phyloP scores from a whole-genome alignment of 495 filamentous ascomycete species.

The Geopyxis carbonaria region DNA sequence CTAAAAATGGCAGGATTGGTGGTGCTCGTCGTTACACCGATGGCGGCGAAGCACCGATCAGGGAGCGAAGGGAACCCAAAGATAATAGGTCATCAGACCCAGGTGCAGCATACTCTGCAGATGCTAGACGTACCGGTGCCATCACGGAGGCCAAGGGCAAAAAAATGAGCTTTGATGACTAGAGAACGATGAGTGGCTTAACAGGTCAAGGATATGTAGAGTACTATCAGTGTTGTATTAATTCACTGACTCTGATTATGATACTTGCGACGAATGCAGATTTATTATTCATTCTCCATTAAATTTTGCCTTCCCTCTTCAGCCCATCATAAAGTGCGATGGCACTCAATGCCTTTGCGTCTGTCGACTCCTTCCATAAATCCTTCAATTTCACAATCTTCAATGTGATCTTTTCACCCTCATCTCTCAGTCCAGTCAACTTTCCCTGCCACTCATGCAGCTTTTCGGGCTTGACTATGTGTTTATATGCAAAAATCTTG shows the following conservation, averaged over 20 bases:
- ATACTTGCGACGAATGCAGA: too few relatives aligned
- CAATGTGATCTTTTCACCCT: constrained; percentile 70
- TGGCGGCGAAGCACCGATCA: constrained; percentile 14
- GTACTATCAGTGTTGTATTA: too few relatives aligned
- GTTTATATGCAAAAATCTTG: constrained; percentile 57
- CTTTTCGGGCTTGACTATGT: constrained; percentile 42
- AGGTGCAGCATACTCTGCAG: constrained; percentile 28
- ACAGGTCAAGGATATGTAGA: too few relatives aligned
- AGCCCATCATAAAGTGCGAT: constrained; percentile 62
- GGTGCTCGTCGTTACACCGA: too few relatives aligned
- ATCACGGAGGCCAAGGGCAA: constrained; percentile 61
- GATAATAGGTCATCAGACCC: constrained; percentile 31
- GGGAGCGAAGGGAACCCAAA: constrained; percentile 25
- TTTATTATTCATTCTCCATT: too few relatives aligned
- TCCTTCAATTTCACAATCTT: constrained; percentile 55
- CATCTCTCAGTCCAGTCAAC: constrained; percentile 56
- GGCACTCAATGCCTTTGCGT: constrained; percentile 65
- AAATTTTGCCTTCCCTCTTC: constrained; percentile 41
- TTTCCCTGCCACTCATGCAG: constrained; percentile 56
- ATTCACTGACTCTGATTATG: too few relatives aligned
- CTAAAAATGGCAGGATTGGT: constrained; percentile 7
- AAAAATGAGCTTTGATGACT: constrained; percentile 64
- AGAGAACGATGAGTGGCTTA: too few relatives aligned
- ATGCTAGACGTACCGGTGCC: constrained; percentile 46
- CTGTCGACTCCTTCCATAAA: constrained; percentile 61